These are phyloP conservation scores for Odontarrhena argentea DNA, from an alignment of 345 rosid species.

Conservation along the genomic window DNA sequence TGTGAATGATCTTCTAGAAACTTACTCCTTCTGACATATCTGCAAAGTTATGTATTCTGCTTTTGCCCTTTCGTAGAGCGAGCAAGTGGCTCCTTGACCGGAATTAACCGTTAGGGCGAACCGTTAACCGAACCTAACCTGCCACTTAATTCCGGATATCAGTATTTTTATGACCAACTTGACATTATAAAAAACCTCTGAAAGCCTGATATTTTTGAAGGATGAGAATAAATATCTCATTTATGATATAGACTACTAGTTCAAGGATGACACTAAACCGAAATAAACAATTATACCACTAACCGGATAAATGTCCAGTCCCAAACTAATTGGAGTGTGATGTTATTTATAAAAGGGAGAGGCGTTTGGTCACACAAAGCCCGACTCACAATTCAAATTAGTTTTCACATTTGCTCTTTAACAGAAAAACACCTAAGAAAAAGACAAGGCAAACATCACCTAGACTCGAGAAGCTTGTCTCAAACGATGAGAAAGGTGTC, in stretches of 20 bases:
- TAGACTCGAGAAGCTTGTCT: background rate
- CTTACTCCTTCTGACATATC: conserved; percentile 35
- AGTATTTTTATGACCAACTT: background rate
- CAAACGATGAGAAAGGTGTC: conserved; percentile 5
- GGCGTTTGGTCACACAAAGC: background rate
- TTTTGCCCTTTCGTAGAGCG: conserved; percentile 23
- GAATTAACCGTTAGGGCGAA: conserved; percentile 22
- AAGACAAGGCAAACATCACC: background rate
- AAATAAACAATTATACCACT: background rate
- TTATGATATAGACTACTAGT: background rate
- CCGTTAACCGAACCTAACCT: conserved; percentile 22
- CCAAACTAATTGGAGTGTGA: background rate
- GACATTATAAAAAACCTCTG: background rate
- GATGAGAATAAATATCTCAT: too few relatives aligned
- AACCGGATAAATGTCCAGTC: background rate
- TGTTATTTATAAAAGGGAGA: too few relatives aligned
- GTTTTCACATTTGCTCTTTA: too few relatives aligned
- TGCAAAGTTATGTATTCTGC: conserved; percentile 29
- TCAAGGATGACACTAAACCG: background rate
- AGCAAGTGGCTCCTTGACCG: conserved; percentile 24
- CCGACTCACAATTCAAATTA: background rate
- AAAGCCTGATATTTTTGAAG: too few relatives aligned
- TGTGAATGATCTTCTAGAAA: conserved; percentile 26
- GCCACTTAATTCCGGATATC: background rate
- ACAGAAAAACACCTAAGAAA: too few relatives aligned